Base-by-base conservation (phyloP, 2,329 filamentous ascomycete genomes). In the Aspergillus ruber region DNA sequence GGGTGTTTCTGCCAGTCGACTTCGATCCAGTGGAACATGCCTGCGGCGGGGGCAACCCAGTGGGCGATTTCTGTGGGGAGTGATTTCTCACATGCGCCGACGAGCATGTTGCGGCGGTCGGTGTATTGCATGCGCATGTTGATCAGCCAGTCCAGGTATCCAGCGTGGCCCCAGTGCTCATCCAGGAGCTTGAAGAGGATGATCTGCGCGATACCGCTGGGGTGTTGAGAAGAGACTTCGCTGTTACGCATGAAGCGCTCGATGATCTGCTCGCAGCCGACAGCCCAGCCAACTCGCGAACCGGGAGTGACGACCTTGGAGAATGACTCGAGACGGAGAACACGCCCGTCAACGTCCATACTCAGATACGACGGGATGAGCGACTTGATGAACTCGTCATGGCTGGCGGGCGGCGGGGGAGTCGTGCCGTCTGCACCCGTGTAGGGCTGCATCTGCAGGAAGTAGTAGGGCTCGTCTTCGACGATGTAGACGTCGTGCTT, bases 381-480 rank as follows among this genome's bases (percentile, higher is more conserved):
- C 3, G 79, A 74, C 9, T 78, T 73, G 49, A 97, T 73, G 67
- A 96, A 96, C 9, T 85, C 83, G 3, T 84, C 80, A 46, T 88
- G 80, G 10, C 72, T 80, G 32, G 74, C 68, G 6, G 85, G 84
- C 0, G 80, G 74, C 6, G 81, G 78, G 3, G 74, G 69, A 1
- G 74, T 68, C 0, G 77, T 67, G 13, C 74, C 68, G 53, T 76
- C 67, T 27, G 75, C 70, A 12, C 80, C 77, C 1, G 77, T 77
- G 69, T 90, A 91, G 0, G 85, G 82, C 57, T 87, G 82, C 81
- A 84, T 84, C 62, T 95, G 90, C 32, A 95, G 76, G 72, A 91
- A 95, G 71, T 94, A 95, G 72, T 95, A 95, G 1, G 90, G 90
- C 65, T 95, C 90, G 64, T 95, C 90, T 72, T 96, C 90, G 56